Base-by-base conservation (phyloP, 106 monocot genomes). In the Dioscorea alata region DNA sequence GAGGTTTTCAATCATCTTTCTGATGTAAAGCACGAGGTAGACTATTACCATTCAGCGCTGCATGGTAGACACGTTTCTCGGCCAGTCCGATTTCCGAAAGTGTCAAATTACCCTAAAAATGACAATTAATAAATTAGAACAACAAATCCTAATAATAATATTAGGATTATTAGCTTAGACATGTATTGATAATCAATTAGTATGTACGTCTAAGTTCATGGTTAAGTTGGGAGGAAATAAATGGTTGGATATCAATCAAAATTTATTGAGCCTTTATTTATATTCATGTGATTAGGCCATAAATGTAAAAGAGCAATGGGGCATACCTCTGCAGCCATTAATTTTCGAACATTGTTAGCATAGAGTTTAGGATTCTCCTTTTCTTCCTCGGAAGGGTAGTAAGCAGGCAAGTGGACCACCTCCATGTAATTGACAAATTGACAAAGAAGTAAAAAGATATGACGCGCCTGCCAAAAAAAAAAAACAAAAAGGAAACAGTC, bases 401-500 rank as follows among this genome's bases (percentile, higher is more conserved):
- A 97, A 4, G 76, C 78, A 67, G 92, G 92, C 58, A 97, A 75
- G 57, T 51, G 80, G 48, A 73, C 60, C 58, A 92, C 92, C 65
- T 92, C 92, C 59, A 97, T 63, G 66, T 92, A 71, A 74, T 97
- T 97, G 4, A 92, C 78, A 69, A 92, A 92, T 70, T 97, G 96
- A 71, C 96, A 89, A 72, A 96, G 91, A 75, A 97, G 92, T 72
- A 97, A 85, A 72, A 97, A 51, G 48, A 92, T 50, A 79, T 97
- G 96, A 2, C 86, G 86, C 10, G 82, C 89, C 96, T 97, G 80
- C 65, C 81, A 78, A 8, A 66, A 49, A 22, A 0, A 54, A 54
- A 4, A 19, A 54, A 17, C 1, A 54, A 54, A 54, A 13, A 16
- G 54, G 4, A 54, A 42, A 34, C 3, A 34, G 34, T n/a, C 28